Percentiles rank a stretch among this genome's conserved stretches.
Conservation (phyloP, 2,329 filamentous ascomycete species). For the Atkinsonella texensis region DNA sequence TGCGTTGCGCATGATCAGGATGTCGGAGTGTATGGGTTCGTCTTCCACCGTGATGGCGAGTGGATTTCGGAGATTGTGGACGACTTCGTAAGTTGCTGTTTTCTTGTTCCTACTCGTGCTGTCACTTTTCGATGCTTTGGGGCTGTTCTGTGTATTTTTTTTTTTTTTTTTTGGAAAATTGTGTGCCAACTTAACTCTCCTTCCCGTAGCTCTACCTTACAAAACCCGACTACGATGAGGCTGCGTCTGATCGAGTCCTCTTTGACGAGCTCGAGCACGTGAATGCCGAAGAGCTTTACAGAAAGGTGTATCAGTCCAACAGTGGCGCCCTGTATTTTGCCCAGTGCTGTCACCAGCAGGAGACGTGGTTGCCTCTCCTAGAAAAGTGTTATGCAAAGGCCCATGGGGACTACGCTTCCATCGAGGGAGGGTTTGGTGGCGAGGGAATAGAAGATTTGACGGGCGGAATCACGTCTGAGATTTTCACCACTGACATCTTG, state of each 20-base stretch:
- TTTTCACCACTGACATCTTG: constrained; percentile 56
- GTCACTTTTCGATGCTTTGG: too few relatives aligned
- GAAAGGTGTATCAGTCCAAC: constrained; percentile 59
- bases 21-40: constrained; percentile 75
- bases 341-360: constrained; percentile 60
- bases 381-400: constrained; percentile 76
- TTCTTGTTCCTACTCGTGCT: too few relatives aligned
- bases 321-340: constrained; percentile 67
- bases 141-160: too few relatives aligned
- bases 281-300: constrained; percentile 47
- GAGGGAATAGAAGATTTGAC: constrained; percentile 49
- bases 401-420: constrained; percentile 65
- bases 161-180: too few relatives aligned
- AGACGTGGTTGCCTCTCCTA: constrained; percentile 68
- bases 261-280: constrained; percentile 34
- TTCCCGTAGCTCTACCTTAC: constrained; percentile 34
- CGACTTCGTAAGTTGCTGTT: constrained; percentile 30
- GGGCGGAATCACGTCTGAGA: constrained; percentile 54
- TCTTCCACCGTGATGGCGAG: constrained; percentile 70
- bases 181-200: not conserved
- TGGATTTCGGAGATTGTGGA: constrained; percentile 52
- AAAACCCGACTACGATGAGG: constrained; percentile 50
- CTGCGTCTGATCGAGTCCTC: constrained; percentile 32
- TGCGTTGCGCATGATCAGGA: constrained; percentile 62
- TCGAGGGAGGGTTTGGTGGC: constrained; percentile 58